Percentiles rank a stretch among this genome's conserved stretches.
phyloP scores from a whole-genome alignment of 805 yeast species.

The Clavispora santaluciae region DNA sequence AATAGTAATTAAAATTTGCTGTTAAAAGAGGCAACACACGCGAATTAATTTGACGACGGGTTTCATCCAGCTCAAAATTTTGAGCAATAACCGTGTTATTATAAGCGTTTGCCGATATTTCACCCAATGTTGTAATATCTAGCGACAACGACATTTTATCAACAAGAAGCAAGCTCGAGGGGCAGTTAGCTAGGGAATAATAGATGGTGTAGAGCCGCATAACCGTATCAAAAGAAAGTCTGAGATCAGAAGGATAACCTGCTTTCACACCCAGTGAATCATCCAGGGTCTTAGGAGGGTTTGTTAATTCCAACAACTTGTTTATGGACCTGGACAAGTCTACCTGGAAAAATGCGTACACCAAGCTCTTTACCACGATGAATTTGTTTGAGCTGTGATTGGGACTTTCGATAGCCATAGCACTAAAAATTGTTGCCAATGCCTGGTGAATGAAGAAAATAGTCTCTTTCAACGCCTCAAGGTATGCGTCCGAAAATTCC shows the following conservation, averaged over 20 bases:
- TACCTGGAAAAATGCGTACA: conserved; percentile 20
- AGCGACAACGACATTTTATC: conserved; percentile 18
- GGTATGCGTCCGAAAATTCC: conserved; percentile 7
- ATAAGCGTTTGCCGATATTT: conserved; percentile 20
- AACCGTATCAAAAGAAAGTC: conserved; percentile 24
- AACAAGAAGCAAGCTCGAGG: conserved; percentile 17
- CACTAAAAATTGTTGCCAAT: conserved; percentile 17
- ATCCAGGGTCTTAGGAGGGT: background rate
- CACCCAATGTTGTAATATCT: conserved; percentile 23
- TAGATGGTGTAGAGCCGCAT: conserved; percentile 22
- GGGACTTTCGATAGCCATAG: conserved; percentile 12
- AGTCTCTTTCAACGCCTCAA: conserved; percentile 22
- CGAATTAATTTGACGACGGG: conserved; percentile 4
- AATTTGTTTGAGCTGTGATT: conserved; percentile 12
- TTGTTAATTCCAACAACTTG: conserved; percentile 15
- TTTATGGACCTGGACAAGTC: conserved; percentile 19
- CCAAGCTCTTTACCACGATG: conserved; percentile 18
- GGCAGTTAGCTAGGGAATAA: conserved; percentile 22
- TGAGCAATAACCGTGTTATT: conserved; percentile 10
- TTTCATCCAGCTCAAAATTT: conserved; percentile 11
- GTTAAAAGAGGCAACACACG: conserved; percentile 21
- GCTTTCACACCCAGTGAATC: conserved; percentile 1
- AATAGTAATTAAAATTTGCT: conserved; percentile 20
- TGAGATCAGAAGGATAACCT: conserved; percentile 11
- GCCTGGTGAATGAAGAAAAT: conserved; percentile 24